Base-by-base conservation (phyloP, 768 basidiomycete genomes). In the Russula sp. region DNA sequence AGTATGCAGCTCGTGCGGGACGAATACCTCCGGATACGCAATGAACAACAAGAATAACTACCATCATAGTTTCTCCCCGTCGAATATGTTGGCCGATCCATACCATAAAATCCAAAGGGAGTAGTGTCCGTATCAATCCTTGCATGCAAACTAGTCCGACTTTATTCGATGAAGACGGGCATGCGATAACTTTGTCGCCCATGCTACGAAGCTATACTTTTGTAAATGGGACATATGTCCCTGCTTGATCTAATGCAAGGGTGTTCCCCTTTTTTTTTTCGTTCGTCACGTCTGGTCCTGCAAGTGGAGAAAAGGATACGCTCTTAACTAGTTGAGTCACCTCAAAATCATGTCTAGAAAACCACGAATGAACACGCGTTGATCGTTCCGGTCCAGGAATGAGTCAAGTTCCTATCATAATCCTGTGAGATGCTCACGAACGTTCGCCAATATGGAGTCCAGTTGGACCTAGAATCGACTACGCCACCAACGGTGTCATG, bases 1-100 rank as follows among this genome's bases (percentile, higher is more conserved):
- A 82, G 85, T 11, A 89, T 92, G 87, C 84, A 89, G 63, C 73
- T 76, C 38, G 82, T 90, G 30, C 85, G 88, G 46, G 79, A 79
- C 58, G 89, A 91, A 71, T 92, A 91, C 73, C 74, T 92, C 59
- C 85, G 85, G 38, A 73, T 91, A 51, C 83, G 89, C 56, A 80
- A 83, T 66, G 72, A 73, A 58, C 71, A 75, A 55, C 68, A 71
- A 40, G 55, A 63, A 57, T 54, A 72, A 26, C 28, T n/a, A 32
- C 40, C 50, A 32, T 63, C 62, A 38, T 65, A 64, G 38, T 40
- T 48, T 48, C 18, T 5, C 53, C 16, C 4, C 14, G 30, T 13
- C 18, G 18, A n/a, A 34, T n/a, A 56, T 20, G 26, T 22, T 16
- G 16, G 40, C 34, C 48, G 14, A 42, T 38, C 53, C 59, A 13